phyloP scores from a whole-genome alignment of 495 filamentous ascomycete genomes.

The Penicillium ucsense region DNA sequence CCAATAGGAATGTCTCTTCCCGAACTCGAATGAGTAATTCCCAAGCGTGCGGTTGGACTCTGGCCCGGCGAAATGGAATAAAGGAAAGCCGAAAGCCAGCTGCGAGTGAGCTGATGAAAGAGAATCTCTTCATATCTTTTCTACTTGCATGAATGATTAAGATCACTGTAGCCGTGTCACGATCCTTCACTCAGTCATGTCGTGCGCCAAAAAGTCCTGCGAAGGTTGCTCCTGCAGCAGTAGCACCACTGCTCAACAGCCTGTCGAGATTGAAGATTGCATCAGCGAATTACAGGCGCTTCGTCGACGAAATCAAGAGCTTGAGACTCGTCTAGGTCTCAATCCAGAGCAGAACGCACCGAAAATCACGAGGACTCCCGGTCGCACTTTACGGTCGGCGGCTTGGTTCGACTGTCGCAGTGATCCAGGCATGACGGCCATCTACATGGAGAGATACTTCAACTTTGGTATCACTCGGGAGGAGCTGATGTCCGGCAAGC shows the following conservation, averaged over 20 bases:
- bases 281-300: slow-evolving; percentile 14
- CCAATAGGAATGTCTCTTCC: slow-evolving; percentile 3
- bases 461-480: slow-evolving; percentile 46
- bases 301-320: slow-evolving; percentile 17
- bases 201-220: slow-evolving; percentile 27
- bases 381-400: slow-evolving; percentile 34
- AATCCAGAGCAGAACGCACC: not conserved
- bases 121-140: too few relatives aligned
- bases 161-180: too few relatives aligned
- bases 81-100: too few relatives aligned
- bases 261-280: slow-evolving; percentile 17
- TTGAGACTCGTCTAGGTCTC: slow-evolving; percentile 15
- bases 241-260: slow-evolving; percentile 9
- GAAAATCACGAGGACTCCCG: slow-evolving; percentile 8
- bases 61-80: too few relatives aligned
- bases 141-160: too few relatives aligned
- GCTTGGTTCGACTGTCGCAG: slow-evolving; percentile 38
- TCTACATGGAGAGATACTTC: slow-evolving; percentile 47
- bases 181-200: slow-evolving; percentile 11
- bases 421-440: slow-evolving; percentile 40
- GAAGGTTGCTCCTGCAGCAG: slow-evolving; percentile 30
- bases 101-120: too few relatives aligned
- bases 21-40: not conserved
- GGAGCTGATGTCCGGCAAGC: slow-evolving; percentile 44
- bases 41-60: too few relatives aligned